These are phyloP conservation scores for Daedalea quercina DNA, from an alignment of 768 basidiomycete species.

Conservation along the genomic window DNA sequence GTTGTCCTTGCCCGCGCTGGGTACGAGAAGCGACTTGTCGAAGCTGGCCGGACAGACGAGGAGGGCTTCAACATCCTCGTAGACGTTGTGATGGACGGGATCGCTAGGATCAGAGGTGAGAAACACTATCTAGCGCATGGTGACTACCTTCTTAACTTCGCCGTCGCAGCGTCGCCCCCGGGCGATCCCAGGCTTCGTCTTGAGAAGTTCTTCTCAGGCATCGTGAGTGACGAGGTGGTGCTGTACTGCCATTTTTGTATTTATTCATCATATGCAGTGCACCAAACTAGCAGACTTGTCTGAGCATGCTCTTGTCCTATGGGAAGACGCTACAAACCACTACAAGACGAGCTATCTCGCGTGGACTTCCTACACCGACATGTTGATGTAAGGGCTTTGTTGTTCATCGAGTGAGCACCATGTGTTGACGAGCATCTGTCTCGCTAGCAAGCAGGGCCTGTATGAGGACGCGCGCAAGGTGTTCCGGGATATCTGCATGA, in stretches of 20 bases:
- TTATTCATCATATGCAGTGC: constrained; percentile 34
- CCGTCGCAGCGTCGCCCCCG: constrained; percentile 42
- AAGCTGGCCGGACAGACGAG: constrained; percentile 27
- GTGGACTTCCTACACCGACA: constrained; percentile 72
- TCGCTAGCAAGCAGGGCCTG: constrained; percentile 42
- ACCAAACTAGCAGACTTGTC: constrained; percentile 32
- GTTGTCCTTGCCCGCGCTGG: constrained; percentile 59
- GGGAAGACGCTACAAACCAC: constrained; percentile 59
- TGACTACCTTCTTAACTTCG: constrained; percentile 21
- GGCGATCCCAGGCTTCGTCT: constrained; percentile 77
- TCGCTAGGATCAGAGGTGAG: constrained; percentile 56
- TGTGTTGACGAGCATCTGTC: neutral
- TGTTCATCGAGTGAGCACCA: constrained; percentile 1
- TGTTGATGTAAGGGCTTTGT: constrained; percentile 50
- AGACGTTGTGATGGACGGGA: constrained; percentile 54
- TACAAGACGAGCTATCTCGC: constrained; percentile 67
- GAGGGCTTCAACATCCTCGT: constrained; percentile 47
- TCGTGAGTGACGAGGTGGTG: constrained; percentile 43
- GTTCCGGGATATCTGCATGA: constrained; percentile 60
- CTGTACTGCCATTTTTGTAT: neutral
- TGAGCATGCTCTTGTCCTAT: constrained; percentile 54
- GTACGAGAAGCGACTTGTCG: constrained; percentile 39
- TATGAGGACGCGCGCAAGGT: constrained; percentile 56
- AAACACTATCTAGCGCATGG: too few relatives aligned
- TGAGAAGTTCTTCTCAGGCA: constrained; percentile 74